A percentile compares a stretch with the other conserved stretches of the same genome.
Conservation (phyloP, 306 rosid species). For the Oxytropis ochrocephala region DNA sequence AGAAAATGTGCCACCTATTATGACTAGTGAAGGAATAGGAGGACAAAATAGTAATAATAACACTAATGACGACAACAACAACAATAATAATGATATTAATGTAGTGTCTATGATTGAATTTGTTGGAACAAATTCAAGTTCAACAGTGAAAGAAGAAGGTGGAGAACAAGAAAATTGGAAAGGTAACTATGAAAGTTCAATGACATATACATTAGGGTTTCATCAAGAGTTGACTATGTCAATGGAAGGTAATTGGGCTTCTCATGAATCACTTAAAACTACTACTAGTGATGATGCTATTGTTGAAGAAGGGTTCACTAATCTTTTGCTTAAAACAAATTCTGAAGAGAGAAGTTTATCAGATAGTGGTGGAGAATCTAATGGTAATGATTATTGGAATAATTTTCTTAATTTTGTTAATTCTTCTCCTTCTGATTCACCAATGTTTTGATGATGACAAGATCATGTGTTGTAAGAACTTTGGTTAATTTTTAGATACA, state of each 20-base stretch:
- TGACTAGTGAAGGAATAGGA: slow-evolving; percentile 27
- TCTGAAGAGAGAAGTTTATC: slow-evolving; percentile 63
- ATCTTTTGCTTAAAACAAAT: slow-evolving; percentile 64
- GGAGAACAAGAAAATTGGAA: slow-evolving; percentile 57
- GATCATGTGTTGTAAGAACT: neutral
- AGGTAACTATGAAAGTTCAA: slow-evolving; percentile 41
- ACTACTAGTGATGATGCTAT: slow-evolving; percentile 18
- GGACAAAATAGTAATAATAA: neutral
- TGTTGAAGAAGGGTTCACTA: slow-evolving; percentile 82
- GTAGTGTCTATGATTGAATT: slow-evolving; percentile 58
- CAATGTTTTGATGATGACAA: slow-evolving; percentile 52
- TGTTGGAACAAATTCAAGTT: slow-evolving; percentile 59
- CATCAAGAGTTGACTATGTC: slow-evolving; percentile 53
- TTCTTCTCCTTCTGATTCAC: slow-evolving; percentile 78
- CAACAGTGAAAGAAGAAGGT: slow-evolving; percentile 57
- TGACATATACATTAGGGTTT: slow-evolving; percentile 35
- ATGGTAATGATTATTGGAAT: slow-evolving; percentile 65
- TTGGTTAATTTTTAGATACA: neutral
- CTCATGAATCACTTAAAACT: slow-evolving; percentile 30
- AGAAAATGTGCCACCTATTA: slow-evolving; percentile 38
- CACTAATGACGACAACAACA: no score
- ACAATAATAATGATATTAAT: neutral
- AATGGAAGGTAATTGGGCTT: slow-evolving; percentile 53
- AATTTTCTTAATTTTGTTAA: slow-evolving; percentile 91
- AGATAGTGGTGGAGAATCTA: slow-evolving; percentile 53